Evolutionary conservation across 352 stramenopile species (phyloP), one percentile per base, ranked within the genome.

Genomic region (Pythium folliculosum): DNA sequence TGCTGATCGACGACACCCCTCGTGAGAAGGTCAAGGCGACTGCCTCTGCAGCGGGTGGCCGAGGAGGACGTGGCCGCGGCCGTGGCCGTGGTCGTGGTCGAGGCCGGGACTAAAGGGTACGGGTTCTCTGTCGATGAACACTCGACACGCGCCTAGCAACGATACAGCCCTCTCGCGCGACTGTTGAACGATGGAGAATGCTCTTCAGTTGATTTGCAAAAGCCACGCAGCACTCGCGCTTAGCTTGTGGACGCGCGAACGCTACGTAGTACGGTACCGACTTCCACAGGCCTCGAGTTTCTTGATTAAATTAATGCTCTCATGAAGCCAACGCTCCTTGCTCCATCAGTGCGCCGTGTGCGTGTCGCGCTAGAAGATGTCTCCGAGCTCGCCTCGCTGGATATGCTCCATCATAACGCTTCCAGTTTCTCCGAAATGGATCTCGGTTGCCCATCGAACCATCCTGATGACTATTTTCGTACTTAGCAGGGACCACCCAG

Each of bases 1-100:
- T 99, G 37, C 83, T 99, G 67, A 97, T 99, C 47, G 97, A 99
- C 71, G 98, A 99, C 82, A 95, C 92, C 47, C 95, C 96, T 9
- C 98, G 99, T 68, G 92, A 99, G 73, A 97, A 96, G 67, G 91
- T 94, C 48, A 94, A 96, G 72, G 82, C 82, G 3, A 77, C 81
- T 62, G 73, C 75, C 53, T 74, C 82, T 40, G 73, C 86, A 32
- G 74, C 80, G 19, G 85, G 80, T 17, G 84, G 85, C 8, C 82
- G 94, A 65, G 89, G 86, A 65, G 89, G 86, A 23, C 73, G 87
- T 38, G 89, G 92, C 16, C 81, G 90, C 67, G 84, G 93, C 3
- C 81, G 86, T 59, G 86, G 86, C 8, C 78, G 86, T 55, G 86
- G 86, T 47, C 40, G 40, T 47, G 40, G 40, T 43, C 82, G 79